A percentile compares a stretch with the other conserved stretches of the same genome.
Conservation (phyloP, 306 rosid species). For the Arachis stenosperma region DNA sequence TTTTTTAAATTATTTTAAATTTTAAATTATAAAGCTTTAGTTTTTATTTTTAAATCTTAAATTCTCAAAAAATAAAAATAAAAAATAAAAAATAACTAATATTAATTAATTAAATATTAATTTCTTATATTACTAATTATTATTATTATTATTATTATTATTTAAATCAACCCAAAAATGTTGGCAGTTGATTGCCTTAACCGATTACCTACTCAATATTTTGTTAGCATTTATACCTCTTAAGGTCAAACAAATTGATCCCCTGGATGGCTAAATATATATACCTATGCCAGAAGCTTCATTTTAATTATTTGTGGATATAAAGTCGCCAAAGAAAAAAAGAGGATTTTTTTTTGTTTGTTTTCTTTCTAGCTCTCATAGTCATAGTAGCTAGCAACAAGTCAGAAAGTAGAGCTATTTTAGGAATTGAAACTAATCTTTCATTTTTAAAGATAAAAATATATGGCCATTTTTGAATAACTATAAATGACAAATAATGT, state of each 20-base stretch:
- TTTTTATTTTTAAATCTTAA: too few relatives aligned
- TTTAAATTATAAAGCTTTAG: too few relatives aligned
- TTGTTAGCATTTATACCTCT: constrained; percentile 19
- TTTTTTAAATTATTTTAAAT: too few relatives aligned
- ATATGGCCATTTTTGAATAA: too few relatives aligned
- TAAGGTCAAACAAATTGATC: constrained; percentile 34
- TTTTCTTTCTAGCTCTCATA: not conserved
- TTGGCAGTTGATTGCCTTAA: not conserved
- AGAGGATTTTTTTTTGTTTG: not conserved
- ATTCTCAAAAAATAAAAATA: too few relatives aligned
- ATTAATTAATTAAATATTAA: too few relatives aligned
- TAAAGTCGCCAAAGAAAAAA: too few relatives aligned
- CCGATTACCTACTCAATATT: not conserved
- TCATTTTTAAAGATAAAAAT: too few relatives aligned
- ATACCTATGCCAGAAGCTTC: not conserved
- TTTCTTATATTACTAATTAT: too few relatives aligned
- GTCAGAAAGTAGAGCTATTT: not conserved
- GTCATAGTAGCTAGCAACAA: not conserved
- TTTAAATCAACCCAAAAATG: not conserved
- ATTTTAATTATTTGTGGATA: not conserved
- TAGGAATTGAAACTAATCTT: too few relatives aligned
- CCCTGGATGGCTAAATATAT: not conserved
- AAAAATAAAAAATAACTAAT: too few relatives aligned
- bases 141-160: too few relatives aligned
- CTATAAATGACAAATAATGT: not conserved